Evolutionary conservation across 2,329 filamentous ascomycete species (phyloP), one percentile per base, ranked within the genome.

Genomic region (Cercospora beticola): DNA sequence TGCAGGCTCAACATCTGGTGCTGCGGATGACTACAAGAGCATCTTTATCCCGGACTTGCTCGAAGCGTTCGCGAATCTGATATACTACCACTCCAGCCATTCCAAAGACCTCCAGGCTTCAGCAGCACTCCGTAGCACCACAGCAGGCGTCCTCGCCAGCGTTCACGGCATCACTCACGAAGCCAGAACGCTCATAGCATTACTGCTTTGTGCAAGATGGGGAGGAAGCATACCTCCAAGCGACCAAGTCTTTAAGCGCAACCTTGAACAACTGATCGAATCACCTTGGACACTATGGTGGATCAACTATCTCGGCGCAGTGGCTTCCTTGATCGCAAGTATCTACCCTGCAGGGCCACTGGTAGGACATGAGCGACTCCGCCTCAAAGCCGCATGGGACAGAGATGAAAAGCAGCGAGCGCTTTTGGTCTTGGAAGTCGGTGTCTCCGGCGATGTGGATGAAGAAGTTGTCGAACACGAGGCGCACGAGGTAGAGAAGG

Each of bases 191-290:
- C 79, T 92, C 2, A 82, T 97, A 3, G 92, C 88, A 0, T 81
- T 97, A 4, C 85, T 90, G 0, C 83, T 92, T 1, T 93, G 89
- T 73, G 88, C 90, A 57, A 85, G 93, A 72, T 96, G 92, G 88
- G 90, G 89, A 18, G 88, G 88, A 2, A 85, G 86, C 52, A 82
- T 91, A 1, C 84, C 86, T 26, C 86, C 87, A 0, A 82, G 83
- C 0, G 89, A 91, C 72, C 76, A 83, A 8, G 77, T 81, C 4
- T 88, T 89, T 73, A 86, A 86, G 33, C 76, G 79, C 1, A 82
- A 84, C 4, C 81, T 92, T 33, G 79, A 84, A 46, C 79, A 81
- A 40, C 81, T 90, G 3, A 77, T 89, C 2, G 86, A 85, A 0
- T 72, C 70, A 4, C 77, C 81, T 0, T 83, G 85, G 71, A 82